Conservation (phyloP, 1,284 basidiomycete species). For the Wallemia ichthyophaga region DNA sequence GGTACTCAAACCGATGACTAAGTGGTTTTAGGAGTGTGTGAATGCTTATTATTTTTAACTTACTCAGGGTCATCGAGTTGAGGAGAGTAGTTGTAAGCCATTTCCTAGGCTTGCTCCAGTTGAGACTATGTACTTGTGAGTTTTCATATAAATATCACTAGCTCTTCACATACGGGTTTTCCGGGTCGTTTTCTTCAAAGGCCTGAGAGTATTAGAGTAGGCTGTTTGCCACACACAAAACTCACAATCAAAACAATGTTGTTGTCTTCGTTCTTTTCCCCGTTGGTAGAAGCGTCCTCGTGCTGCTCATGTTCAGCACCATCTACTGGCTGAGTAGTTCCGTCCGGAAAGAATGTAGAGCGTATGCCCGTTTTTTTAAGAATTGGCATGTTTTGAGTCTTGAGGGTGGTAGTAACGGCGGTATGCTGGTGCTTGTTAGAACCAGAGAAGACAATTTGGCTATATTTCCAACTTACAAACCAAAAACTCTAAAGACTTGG, state of each 20-base stretch:
- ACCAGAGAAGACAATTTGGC: no score
- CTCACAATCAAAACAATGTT: background rate
- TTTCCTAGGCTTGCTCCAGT: constrained; percentile 5
- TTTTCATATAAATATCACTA: background rate
- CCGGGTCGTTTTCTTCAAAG: background rate
- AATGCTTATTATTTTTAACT: no score
- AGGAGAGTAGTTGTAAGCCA: constrained; percentile 7
- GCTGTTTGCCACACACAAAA: background rate
- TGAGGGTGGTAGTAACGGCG: no score
- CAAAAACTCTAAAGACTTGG: no score
- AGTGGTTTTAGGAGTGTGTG: background rate
- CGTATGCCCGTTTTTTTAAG: background rate
- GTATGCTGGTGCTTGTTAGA: no score
- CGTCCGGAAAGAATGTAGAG: background rate
- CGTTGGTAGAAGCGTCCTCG: background rate
- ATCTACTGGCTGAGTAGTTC: background rate
- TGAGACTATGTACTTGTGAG: background rate
- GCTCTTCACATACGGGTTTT: background rate
- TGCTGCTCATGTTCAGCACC: background rate
- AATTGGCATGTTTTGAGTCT: background rate
- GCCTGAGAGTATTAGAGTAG: background rate
- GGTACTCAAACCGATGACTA: constrained; percentile 11
- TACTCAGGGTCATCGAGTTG: constrained; percentile 9
- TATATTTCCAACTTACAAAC: no score
- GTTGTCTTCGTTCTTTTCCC: background rate